Percentiles rank a stretch among this genome's conserved stretches.
These are phyloP conservation scores for Rosellinia necatrix DNA, from an alignment of 2,329 filamentous ascomycete species.

Conservation along the genomic window DNA sequence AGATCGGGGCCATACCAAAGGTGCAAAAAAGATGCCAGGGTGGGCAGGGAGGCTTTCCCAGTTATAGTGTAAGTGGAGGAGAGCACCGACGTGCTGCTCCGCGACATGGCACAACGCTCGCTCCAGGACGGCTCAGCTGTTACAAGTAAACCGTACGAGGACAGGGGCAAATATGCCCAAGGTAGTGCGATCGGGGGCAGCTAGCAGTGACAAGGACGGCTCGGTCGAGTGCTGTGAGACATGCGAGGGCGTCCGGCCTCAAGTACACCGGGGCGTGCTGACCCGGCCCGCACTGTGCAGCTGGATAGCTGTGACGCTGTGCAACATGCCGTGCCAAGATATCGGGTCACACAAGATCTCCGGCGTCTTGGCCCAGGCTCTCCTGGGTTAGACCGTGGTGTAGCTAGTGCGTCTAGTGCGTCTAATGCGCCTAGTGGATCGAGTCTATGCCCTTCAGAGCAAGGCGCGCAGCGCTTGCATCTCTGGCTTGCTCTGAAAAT, in stretches of 20 bases:
- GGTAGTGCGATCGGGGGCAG: slow-evolving; percentile 8
- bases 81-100: not conserved
- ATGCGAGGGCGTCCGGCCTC: not conserved
- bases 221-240: slow-evolving; percentile 3
- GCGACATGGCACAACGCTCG: not conserved
- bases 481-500: too few relatives aligned
- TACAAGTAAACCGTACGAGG: not conserved
- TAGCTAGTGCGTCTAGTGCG: too few relatives aligned
- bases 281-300: slow-evolving; percentile 1
- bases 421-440: too few relatives aligned
- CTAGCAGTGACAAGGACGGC: not conserved
- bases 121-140: not conserved
- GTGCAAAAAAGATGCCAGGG: too few relatives aligned
- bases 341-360: too few relatives aligned
- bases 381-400: too few relatives aligned
- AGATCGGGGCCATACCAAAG: too few relatives aligned
- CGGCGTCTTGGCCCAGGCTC: too few relatives aligned
- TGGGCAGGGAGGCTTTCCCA: not conserved
- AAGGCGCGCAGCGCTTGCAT: too few relatives aligned
- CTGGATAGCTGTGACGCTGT: too few relatives aligned
- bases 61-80: not conserved
- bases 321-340: not conserved
- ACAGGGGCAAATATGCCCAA: slow-evolving; percentile 6
- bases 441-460: too few relatives aligned
- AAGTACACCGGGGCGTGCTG: not conserved